These are phyloP conservation scores for Cronartium quercuum DNA, from an alignment of 1,284 basidiomycete genomes.

Conservation along the genomic window DNA sequence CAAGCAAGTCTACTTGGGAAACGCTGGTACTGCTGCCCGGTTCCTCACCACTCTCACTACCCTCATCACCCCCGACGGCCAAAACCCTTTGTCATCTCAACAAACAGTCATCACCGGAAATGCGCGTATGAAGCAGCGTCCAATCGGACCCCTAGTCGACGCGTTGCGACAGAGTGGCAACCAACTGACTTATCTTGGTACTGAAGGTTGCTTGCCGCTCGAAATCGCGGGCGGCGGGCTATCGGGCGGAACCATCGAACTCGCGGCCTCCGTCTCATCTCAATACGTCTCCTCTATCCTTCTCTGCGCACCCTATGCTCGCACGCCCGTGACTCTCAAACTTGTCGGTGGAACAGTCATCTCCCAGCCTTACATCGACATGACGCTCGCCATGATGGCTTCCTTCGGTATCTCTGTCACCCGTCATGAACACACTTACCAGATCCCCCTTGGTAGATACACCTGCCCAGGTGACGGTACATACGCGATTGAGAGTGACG, in stretches of 20 bases:
- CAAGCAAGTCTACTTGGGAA: slow-evolving; percentile 90
- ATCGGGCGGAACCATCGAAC: slow-evolving; percentile 71
- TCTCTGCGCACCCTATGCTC: slow-evolving; percentile 89
- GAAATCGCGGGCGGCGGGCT: slow-evolving; percentile 69
- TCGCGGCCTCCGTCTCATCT: slow-evolving; percentile 88
- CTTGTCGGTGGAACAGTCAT: slow-evolving; percentile 89
- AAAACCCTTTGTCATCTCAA: slow-evolving; percentile 48
- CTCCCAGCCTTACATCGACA: slow-evolving; percentile 98
- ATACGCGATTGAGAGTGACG: slow-evolving; percentile 93
- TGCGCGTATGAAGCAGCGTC: slow-evolving; percentile 94
- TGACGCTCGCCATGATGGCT: slow-evolving; percentile 97
- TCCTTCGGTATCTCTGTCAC: slow-evolving; percentile 80
- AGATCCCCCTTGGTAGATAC: slow-evolving; percentile 77
- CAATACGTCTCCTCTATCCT: slow-evolving; percentile 98
- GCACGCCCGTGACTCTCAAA: slow-evolving; percentile 73
- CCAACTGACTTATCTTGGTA: slow-evolving; percentile 69
- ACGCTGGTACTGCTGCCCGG: slow-evolving; percentile 94
- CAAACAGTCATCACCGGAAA: slow-evolving; percentile 70
- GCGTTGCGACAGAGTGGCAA: slow-evolving; percentile 79
- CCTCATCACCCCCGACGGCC: slow-evolving; percentile 58
- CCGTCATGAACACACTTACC: slow-evolving; percentile 66
- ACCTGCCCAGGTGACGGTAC: slow-evolving; percentile 59
- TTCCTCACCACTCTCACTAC: slow-evolving; percentile 96
- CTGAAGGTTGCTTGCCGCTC: slow-evolving; percentile 79
- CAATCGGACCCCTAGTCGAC: slow-evolving; percentile 88